These are phyloP conservation scores for Colletotrichum camelliae DNA, from an alignment of 2,329 filamentous ascomycete species.

Conservation along the genomic window DNA sequence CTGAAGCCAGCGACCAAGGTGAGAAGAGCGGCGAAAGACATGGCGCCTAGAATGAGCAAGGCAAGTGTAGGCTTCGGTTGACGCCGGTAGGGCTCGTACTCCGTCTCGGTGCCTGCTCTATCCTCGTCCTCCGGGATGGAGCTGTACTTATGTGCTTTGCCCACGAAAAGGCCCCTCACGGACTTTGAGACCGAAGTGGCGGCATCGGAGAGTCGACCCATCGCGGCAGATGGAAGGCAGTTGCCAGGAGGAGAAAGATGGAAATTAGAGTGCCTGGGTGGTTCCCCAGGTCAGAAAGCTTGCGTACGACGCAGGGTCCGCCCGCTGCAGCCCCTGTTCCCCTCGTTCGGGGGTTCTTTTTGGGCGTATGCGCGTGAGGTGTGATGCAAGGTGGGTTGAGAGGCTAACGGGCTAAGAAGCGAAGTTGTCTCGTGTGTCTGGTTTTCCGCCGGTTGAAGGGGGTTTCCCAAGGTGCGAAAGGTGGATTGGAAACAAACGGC, in stretches of 20 bases:
- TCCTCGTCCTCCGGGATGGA: slow-evolving; percentile 26
- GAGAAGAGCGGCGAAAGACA: slow-evolving; percentile 19
- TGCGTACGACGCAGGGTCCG: not conserved
- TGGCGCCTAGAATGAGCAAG: slow-evolving; percentile 24
- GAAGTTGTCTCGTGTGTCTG: not conserved
- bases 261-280: not conserved
- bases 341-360: not conserved
- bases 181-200: slow-evolving; percentile 15
- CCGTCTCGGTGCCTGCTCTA: slow-evolving; percentile 8
- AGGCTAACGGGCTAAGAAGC: not conserved
- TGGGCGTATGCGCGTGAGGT: not conserved
- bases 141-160: slow-evolving; percentile 32
- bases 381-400: not conserved
- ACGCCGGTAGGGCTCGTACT: slow-evolving; percentile 19
- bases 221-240: not conserved
- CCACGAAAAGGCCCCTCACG: slow-evolving; percentile 22
- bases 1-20: slow-evolving; percentile 2
- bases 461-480: not conserved
- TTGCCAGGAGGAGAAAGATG: not conserved
- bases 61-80: slow-evolving; percentile 23
- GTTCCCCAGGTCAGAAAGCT: slow-evolving; percentile 1
- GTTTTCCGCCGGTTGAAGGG: not conserved
- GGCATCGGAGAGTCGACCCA: slow-evolving; percentile 16
- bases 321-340: not conserved
- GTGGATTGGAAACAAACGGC: not conserved